Evolutionary conservation across 352 stramenopile genomes (phyloP).

Genomic region (Phytophthora colocasiae): DNA sequence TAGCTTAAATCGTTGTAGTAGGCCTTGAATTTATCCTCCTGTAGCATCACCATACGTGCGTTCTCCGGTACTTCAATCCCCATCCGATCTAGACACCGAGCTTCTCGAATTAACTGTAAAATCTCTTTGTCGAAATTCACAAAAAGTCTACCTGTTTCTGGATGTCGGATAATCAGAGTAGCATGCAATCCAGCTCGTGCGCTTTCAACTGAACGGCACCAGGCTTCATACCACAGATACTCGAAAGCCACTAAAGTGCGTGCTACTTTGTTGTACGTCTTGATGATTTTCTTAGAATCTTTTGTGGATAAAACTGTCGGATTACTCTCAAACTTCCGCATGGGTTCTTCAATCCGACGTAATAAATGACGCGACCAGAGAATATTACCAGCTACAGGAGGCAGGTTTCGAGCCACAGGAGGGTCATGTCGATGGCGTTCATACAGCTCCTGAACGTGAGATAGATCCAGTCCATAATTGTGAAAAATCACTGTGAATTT

Average conservation of each 20-base stretch:
- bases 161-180: constrained; percentile 88
- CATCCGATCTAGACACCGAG: constrained; percentile 85
- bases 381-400: constrained; percentile 88
- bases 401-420: constrained; percentile 80
- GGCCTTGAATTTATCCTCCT: constrained; percentile 90
- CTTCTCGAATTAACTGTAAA: constrained; percentile 87
- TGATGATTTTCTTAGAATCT: constrained; percentile 92
- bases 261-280: constrained; percentile 92
- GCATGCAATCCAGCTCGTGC: constrained; percentile 79
- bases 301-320: constrained; percentile 85
- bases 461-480: constrained; percentile 91
- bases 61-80: constrained; percentile 86
- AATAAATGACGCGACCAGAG: constrained; percentile 87
- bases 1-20: constrained; percentile 89
- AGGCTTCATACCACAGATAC: constrained; percentile 91
- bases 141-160: constrained; percentile 72
- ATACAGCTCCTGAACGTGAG: constrained; percentile 87
- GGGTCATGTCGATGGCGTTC: constrained; percentile 88
- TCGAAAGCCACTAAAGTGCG: constrained; percentile 91
- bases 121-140: constrained; percentile 93
- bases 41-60: constrained; percentile 83
- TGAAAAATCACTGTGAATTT: constrained; percentile 94
- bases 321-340: constrained; percentile 90
- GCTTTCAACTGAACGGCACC: constrained; percentile 83
- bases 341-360: constrained; percentile 88